Evolutionary conservation across 495 filamentous ascomycete genomes (phyloP), one percentile per base, ranked within the genome.

Genomic region (Xylaria cubensis): DNA sequence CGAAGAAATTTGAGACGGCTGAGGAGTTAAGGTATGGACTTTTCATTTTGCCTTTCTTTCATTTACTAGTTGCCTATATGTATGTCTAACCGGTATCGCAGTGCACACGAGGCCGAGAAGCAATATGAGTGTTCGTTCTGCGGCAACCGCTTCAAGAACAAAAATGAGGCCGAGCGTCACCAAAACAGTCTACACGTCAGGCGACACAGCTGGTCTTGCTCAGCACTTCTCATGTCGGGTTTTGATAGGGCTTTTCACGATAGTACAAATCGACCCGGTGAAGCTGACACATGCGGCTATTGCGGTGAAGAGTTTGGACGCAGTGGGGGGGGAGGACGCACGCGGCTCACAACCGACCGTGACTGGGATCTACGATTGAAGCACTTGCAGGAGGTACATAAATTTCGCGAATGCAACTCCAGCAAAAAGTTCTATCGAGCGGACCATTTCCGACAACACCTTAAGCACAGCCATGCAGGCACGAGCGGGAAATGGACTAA

Each of bases 401-500:
- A 99, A 78, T 99, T 96, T 77, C 92, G 95, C 72, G 97, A 98
- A 82, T 99, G 96, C 87, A 99, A 99, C 79, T 93, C 97, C 74
- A 92, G 92, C 73, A 99, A 99, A 86, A 98, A 98, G 80, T 99
- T 99, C 81, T 99, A 92, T 83, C 90, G 96, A 5, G 96, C 96
- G 21, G 96, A 99, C 79, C 96, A 99, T 79, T 99, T 99, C 86
- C 90, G 96, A 48, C 96, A 99, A 81, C 96, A 99, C 83, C 85
- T 99, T 66, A 99, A 99, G 85, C 96, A 99, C 76, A 98, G 95
- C 79, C 96, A 99, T 82, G 94, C 92, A 8, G 97, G 96, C 15
- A 95, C 94, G 2, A 97, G 94, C 82, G 96, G 96, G 29, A 98
- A 98, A 79, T 98, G 97, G 96, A 99, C 96, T 24, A 99, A 99